Evolutionary conservation across 192 early-diverging fungal species (phyloP).

Genomic region (Spizellomyces punctatus): DNA sequence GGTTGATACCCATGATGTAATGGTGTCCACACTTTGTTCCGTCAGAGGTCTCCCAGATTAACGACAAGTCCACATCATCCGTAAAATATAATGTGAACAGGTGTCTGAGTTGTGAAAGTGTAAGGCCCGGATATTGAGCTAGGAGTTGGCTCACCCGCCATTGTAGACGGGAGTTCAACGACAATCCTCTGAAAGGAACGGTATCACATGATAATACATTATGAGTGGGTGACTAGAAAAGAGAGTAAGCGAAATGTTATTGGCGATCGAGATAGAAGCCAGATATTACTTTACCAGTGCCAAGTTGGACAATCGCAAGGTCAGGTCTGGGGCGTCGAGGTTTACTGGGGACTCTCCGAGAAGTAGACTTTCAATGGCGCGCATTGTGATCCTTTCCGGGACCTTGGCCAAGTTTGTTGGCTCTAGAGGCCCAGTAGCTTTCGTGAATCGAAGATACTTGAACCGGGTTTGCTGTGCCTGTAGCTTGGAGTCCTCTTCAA

Average conservation of each 20-base stretch:
- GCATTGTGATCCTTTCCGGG: conserved; percentile 53
- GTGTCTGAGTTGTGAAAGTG: conserved; percentile 52
- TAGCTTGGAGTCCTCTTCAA: conserved; percentile 1
- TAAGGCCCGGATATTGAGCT: conserved; percentile 69
- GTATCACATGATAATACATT: conserved; percentile 54
- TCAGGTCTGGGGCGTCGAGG: conserved; percentile 35
- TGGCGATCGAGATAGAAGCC: too few relatives aligned
- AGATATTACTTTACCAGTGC: conserved; percentile 39
- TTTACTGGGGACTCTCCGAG: conserved; percentile 30
- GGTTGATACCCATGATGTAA: conserved; percentile 89
- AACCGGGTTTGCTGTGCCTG: conserved; percentile 47
- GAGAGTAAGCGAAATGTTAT: too few relatives aligned
- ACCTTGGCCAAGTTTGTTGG: conserved; percentile 13
- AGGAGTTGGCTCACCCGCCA: conserved; percentile 70
- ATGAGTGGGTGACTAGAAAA: too few relatives aligned
- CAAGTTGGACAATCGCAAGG: conserved; percentile 51
- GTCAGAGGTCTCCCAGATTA: conserved; percentile 70
- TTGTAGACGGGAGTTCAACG: conserved; percentile 68
- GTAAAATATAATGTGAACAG: conserved; percentile 86
- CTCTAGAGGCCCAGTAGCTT: conserved; percentile 5
- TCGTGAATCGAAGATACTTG: conserved; percentile 49
- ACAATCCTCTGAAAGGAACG: conserved; percentile 69
- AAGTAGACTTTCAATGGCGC: conserved; percentile 54
- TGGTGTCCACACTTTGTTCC: conserved; percentile 75
- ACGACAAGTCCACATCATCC: conserved; percentile 82